Percentiles rank a stretch among this genome's conserved stretches.
phyloP scores from a whole-genome alignment of 306 rosid genomes.

The Acmispon strigosus region DNA sequence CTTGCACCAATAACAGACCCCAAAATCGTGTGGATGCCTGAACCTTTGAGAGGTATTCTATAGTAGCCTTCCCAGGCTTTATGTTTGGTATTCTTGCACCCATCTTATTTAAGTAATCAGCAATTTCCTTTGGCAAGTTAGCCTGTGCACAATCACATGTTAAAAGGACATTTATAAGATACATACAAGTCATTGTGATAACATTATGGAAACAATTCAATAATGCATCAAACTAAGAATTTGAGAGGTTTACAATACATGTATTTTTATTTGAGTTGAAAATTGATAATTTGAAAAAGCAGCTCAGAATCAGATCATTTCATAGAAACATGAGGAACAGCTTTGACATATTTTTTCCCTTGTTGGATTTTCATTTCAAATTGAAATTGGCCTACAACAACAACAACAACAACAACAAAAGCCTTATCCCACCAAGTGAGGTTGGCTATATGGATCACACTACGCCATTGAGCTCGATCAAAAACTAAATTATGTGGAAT shows the following conservation, averaged over 20 bases:
- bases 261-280: neutral
- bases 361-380: constrained; percentile 3
- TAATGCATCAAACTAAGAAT: neutral
- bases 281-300: constrained; percentile 8
- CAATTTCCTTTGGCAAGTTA: constrained; percentile 97
- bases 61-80: constrained; percentile 97
- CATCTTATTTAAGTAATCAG: constrained; percentile 98
- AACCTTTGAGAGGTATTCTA: constrained; percentile 85
- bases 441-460: too few species aligned
- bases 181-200: neutral
- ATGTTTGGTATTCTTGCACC: constrained; percentile 92
- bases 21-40: constrained; percentile 98
- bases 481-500: too few species aligned
- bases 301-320: neutral
- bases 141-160: constrained; percentile 54
- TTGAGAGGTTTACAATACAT: neutral
- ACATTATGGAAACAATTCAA: neutral
- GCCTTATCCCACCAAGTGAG: too few species aligned
- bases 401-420: constrained; percentile 17
- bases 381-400: constrained; percentile 9
- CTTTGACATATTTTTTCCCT: neutral
- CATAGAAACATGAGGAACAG: neutral
- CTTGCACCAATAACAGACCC: constrained; percentile 50
- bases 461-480: too few species aligned
- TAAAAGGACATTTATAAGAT: constrained; percentile 2